Percentiles rank a stretch among this genome's conserved stretches.
Evolutionary conservation across 495 filamentous ascomycete genomes (phyloP).

Genomic region (Aspergillus coremiiformis): DNA sequence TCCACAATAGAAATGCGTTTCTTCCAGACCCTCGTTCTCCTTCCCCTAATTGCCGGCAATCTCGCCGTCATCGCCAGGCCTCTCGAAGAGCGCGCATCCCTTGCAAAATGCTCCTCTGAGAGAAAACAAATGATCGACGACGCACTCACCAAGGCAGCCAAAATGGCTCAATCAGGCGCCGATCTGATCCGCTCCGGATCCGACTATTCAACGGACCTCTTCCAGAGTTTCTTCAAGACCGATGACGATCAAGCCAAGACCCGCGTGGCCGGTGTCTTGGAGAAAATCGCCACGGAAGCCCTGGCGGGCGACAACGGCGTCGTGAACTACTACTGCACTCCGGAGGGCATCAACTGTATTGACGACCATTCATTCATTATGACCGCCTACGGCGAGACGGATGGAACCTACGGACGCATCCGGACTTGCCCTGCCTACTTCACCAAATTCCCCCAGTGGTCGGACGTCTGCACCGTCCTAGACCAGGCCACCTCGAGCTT

Average conservation of each 20-base stretch:
- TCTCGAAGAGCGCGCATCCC: background rate
- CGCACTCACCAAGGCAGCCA: background rate
- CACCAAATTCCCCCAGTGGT: background rate
- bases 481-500: constrained; percentile 5
- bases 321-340: constrained; percentile 4
- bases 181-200: background rate
- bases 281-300: constrained; percentile 1
- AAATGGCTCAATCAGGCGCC: background rate
- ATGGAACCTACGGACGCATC: background rate
- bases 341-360: background rate
- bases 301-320: background rate
- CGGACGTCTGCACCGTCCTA: background rate
- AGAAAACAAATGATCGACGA: background rate
- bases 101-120: background rate
- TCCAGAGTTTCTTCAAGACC: constrained; percentile 8
- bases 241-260: background rate
- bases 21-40: background rate
- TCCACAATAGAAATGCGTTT: constrained; percentile 1
- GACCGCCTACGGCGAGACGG: constrained; percentile 3
- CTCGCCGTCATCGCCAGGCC: background rate
- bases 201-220: background rate
- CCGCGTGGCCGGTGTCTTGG: constrained; percentile 3
- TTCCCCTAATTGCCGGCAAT: background rate
- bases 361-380: background rate
- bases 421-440: constrained; percentile 6